phyloP scores from a whole-genome alignment of 352 stramenopile species.

The Paralagenidium karlingii region DNA sequence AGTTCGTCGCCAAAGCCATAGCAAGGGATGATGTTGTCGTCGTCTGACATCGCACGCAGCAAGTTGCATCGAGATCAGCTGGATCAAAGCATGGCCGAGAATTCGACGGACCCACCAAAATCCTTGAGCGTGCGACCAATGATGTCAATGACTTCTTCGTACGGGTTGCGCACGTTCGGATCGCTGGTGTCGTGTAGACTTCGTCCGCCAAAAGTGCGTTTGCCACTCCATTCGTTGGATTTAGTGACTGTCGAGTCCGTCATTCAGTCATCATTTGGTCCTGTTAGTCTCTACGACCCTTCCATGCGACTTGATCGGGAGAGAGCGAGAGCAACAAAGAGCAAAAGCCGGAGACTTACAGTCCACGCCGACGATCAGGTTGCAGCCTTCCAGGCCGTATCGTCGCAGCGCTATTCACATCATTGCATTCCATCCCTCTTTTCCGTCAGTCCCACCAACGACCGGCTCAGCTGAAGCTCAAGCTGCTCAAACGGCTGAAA shows the following conservation, averaged over 20 bases:
- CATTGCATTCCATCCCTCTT: too few relatives aligned
- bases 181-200: slow-evolving; percentile 60
- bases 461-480: too few relatives aligned
- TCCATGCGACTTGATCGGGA: not conserved
- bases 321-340: not conserved
- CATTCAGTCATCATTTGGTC: not conserved
- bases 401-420: slow-evolving; percentile 38
- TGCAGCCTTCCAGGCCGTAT: slow-evolving; percentile 73
- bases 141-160: slow-evolving; percentile 77
- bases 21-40: slow-evolving; percentile 75
- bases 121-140: slow-evolving; percentile 55
- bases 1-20: slow-evolving; percentile 77
- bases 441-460: too few relatives aligned
- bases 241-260: slow-evolving; percentile 51
- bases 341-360: slow-evolving; percentile 25
- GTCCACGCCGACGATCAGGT: slow-evolving; percentile 78
- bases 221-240: slow-evolving; percentile 83
- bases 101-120: slow-evolving; percentile 31
- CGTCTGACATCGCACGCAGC: slow-evolving; percentile 19
- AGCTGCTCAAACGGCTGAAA: too few relatives aligned
- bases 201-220: slow-evolving; percentile 55
- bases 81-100: not conserved
- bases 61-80: not conserved
- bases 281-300: too few relatives aligned
- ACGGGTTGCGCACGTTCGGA: slow-evolving; percentile 35